Evolutionary conservation across 495 filamentous ascomycete genomes (phyloP).

Genomic region (Aspergillus taichungensis): DNA sequence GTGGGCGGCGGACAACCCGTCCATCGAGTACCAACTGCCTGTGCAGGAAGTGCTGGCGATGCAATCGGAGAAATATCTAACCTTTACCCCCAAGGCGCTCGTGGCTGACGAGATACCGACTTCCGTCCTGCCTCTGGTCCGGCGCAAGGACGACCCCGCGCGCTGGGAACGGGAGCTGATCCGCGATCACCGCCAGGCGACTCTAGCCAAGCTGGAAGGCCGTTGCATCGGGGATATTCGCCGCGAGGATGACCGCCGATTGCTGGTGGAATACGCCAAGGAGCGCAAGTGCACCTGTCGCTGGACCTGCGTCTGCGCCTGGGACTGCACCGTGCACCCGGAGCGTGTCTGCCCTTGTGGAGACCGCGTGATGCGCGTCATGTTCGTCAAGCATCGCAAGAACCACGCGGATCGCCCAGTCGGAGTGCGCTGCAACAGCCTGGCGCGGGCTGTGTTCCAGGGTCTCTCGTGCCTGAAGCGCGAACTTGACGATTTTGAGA

Average conservation of each 20-base stretch:
- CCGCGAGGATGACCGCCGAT: slow-evolving; percentile 12
- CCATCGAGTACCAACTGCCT: slow-evolving; percentile 18
- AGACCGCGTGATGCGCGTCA: slow-evolving; percentile 26
- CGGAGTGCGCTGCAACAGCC: slow-evolving; percentile 13
- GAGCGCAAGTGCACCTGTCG: slow-evolving; percentile 29
- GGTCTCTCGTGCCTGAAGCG: slow-evolving; percentile 13
- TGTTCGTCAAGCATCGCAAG: slow-evolving; percentile 13
- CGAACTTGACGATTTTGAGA: slow-evolving; percentile 7
- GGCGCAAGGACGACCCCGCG: slow-evolving; percentile 3
- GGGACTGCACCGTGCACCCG: slow-evolving; percentile 20
- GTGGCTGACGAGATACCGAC: slow-evolving; percentile 9
- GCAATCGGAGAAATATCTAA: slow-evolving; percentile 30
- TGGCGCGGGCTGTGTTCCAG: slow-evolving; percentile 24
- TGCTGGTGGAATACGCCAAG: slow-evolving; percentile 16
- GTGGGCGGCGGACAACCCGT: slow-evolving; percentile 16
- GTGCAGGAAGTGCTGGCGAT: slow-evolving; percentile 17
- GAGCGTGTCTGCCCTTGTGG: slow-evolving; percentile 28
- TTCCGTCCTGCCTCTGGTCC: slow-evolving; percentile 19
- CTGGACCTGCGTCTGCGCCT: slow-evolving; percentile 23
- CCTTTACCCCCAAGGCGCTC: slow-evolving; percentile 10
- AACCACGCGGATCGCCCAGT: slow-evolving; percentile 10
- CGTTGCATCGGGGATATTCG: slow-evolving; percentile 27
- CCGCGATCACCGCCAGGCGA: slow-evolving; percentile 20
- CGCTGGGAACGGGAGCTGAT: slow-evolving; percentile 19
- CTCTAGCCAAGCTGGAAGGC: slow-evolving; percentile 25